These are phyloP conservation scores for Tulasnella sp. DNA, from an alignment of 768 basidiomycete species.

Conservation along the genomic window DNA sequence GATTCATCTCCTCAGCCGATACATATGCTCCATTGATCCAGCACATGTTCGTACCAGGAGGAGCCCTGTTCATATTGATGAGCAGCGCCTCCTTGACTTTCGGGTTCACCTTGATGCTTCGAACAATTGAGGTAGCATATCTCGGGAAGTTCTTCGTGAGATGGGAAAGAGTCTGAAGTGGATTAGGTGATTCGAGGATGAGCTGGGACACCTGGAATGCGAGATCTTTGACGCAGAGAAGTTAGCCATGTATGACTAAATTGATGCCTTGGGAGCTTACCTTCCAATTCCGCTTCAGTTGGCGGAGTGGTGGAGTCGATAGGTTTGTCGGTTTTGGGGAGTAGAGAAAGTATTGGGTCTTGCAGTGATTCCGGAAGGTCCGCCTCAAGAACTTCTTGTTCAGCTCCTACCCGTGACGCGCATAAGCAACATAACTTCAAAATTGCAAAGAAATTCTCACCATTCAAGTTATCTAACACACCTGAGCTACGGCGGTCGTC, in stretches of 20 bases:
- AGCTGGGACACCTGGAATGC: slow-evolving; percentile 66
- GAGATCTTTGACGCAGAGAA: slow-evolving; percentile 35
- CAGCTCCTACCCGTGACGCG: no score
- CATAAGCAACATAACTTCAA: no score
- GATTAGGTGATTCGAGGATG: slow-evolving; percentile 44
- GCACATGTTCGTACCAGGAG: slow-evolving; percentile 41
- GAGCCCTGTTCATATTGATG: slow-evolving; percentile 40
- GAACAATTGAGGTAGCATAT: slow-evolving; percentile 61
- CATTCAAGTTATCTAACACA: no score
- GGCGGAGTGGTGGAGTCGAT: slow-evolving; percentile 30
- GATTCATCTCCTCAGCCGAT: slow-evolving; percentile 49
- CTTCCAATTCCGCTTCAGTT: slow-evolving; percentile 40
- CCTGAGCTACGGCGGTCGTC: slow-evolving; percentile 55
- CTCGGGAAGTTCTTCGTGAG: slow-evolving; percentile 84
- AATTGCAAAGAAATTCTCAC: no score
- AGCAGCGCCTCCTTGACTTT: slow-evolving; percentile 43
- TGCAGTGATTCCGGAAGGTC: slow-evolving; percentile 15
- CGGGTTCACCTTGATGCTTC: slow-evolving; percentile 45
- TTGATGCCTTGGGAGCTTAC: slow-evolving; percentile 27
- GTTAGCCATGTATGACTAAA: not conserved
- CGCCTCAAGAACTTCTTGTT: slow-evolving; percentile 8
- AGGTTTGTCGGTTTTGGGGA: slow-evolving; percentile 1
- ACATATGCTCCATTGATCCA: slow-evolving; percentile 74
- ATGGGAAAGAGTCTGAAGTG: slow-evolving; percentile 44
- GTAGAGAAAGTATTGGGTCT: slow-evolving; percentile 26